Base-by-base conservation (phyloP, 306 rosid genomes). In the Cucurbita pepo region DNA sequence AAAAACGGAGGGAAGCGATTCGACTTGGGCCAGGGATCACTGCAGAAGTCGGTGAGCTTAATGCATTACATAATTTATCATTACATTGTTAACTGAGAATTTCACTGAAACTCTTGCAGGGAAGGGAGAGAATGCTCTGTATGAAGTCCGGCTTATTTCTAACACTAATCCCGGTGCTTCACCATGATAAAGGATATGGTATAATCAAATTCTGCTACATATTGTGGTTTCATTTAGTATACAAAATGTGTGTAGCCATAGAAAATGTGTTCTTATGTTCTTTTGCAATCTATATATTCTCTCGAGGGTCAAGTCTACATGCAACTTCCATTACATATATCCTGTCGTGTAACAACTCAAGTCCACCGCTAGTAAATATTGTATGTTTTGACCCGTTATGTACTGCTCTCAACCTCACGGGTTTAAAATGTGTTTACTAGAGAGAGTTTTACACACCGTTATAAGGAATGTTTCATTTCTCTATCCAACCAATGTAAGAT, bases 11-110 rank as follows among this genome's bases (percentile, higher is more conserved):
- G 53, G 36, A 18, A 64, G 52, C 18, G 10, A 34, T 58, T 34
- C 19, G 43, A 41, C 71, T 64, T 41, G 10, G 51, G 19, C 96
- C 99, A 47, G 96, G 95, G 76, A 83, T 94, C 64, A 79, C 91
- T 34, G 96, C 99, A n/a, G 96, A 91, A 87, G 74, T 91, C 34
- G 99, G 99, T 91, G 83, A 86, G 96, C 79, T 37, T 75, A 56
- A 13, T 13, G 44, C 53, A 36, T 19, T 38, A 40, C 54, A 8
- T 34, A 10, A 34, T 34, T 56, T 59, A 34, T 44, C 47, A 7
- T 13, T 13, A 45, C 51, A 52, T 38, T 54, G 41, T 73, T 40
- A 54, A 54, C 14, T 22, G 18, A 71, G 30, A 38, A 56, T 41
- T 60, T 19, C 54, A 62, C 73, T 40, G 45, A 37, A 73, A 77